Percentiles rank a stretch among this genome's conserved stretches.
phyloP scores from a whole-genome alignment of 2,329 filamentous ascomycete species.

The Talaromyces albobiverticillius region DNA sequence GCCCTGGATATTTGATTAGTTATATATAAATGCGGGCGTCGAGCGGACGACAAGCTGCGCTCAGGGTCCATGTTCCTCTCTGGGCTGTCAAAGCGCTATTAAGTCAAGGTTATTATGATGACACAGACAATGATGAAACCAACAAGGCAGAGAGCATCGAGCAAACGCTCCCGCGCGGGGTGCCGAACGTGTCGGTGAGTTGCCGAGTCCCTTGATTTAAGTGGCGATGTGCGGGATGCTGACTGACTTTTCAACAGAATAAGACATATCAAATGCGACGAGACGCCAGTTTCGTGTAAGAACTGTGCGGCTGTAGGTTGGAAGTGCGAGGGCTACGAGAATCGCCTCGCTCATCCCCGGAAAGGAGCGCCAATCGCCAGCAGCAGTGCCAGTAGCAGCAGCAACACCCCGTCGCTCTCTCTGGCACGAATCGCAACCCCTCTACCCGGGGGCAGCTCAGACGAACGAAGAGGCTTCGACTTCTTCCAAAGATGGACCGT shows the following conservation, averaged over 20 bases:
- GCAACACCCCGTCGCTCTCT: background rate
- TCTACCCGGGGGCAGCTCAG: slow-evolving; percentile 7
- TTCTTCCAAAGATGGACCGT: slow-evolving; percentile 20
- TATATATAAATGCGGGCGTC: no score
- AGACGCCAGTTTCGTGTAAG: slow-evolving; percentile 16
- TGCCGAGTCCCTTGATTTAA: no score
- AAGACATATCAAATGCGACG: slow-evolving; percentile 19
- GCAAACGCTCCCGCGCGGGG: slow-evolving; percentile 10
- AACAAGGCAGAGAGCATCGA: slow-evolving; percentile 5
- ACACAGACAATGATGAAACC: slow-evolving; percentile 3
- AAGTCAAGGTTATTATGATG: no score
- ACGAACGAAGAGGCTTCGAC: slow-evolving; percentile 21
- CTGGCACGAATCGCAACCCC: background rate
- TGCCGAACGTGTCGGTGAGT: slow-evolving; percentile 13
- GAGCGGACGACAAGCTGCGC: no score
- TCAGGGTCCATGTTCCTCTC: no score
- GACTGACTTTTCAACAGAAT: background rate
- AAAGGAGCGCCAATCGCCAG: background rate
- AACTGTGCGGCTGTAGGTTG: slow-evolving; percentile 16
- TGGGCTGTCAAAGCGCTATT: no score
- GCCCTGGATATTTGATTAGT: no score
- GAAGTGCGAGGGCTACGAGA: slow-evolving; percentile 20
- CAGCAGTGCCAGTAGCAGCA: background rate
- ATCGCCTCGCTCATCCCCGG: slow-evolving; percentile 7
- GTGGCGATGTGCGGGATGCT: background rate